These are phyloP conservation scores for Teunomyces funiuensis DNA, from an alignment of 805 yeast genomes.

Conservation along the genomic window DNA sequence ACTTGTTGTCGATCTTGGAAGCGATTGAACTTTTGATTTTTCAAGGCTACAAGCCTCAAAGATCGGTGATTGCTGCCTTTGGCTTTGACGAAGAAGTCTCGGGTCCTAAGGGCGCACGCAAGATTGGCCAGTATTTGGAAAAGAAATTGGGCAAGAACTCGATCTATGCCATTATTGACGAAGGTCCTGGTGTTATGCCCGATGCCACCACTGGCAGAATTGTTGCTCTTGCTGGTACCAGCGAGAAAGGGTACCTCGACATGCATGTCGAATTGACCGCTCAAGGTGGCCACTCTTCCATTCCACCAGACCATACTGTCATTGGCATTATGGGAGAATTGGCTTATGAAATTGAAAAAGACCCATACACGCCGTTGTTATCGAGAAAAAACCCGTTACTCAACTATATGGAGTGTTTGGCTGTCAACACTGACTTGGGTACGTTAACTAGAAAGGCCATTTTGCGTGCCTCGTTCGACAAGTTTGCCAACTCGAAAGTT, in stretches of 20 bases:
- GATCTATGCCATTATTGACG: conserved; percentile 66
- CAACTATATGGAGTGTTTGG: conserved; percentile 59
- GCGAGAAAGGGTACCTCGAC: conserved; percentile 52
- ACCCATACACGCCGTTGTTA: conserved; percentile 50
- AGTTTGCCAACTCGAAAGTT: conserved; percentile 30
- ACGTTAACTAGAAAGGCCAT: conserved; percentile 26
- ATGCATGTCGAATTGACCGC: conserved; percentile 49
- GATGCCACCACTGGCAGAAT: conserved; percentile 48
- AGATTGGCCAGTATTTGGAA: conserved; percentile 47
- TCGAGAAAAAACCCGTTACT: conserved; percentile 59
- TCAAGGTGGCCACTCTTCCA: conserved; percentile 78
- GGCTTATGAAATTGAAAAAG: conserved; percentile 54
- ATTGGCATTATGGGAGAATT: conserved; percentile 72
- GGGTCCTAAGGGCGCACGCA: conserved; percentile 61
- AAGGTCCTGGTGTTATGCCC: conserved; percentile 45
- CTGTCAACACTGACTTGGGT: conserved; percentile 39
- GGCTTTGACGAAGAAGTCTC: conserved; percentile 82
- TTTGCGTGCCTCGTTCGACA: conserved; percentile 37
- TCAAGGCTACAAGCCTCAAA: conserved; percentile 53
- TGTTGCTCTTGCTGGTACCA: conserved; percentile 49
- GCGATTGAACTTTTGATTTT: conserved; percentile 50
- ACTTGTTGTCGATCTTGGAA: conserved; percentile 64
- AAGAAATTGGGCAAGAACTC: conserved; percentile 61
- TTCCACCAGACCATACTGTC: conserved; percentile 80
- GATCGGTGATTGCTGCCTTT: conserved; percentile 63